Base-by-base conservation (phyloP, 768 basidiomycete genomes). In the Pulveroboletus frians region DNA sequence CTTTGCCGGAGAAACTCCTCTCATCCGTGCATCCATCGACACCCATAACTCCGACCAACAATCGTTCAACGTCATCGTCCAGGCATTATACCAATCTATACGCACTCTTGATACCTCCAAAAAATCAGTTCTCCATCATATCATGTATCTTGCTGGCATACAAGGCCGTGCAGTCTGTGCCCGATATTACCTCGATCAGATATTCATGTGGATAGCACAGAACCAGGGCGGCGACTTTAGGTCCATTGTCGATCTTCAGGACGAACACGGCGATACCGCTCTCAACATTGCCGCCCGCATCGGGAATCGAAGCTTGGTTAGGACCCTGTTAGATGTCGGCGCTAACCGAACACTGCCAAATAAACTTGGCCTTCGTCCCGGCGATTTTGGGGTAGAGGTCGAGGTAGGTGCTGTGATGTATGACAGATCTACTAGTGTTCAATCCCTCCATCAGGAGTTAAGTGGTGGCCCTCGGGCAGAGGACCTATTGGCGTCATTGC, bases 181-280 rank as follows among this genome's bases (percentile, higher is more conserved):
- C 9, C 76, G 89, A 43, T 92, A 94, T 69, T 98, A 98, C 65
- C 79, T 98, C 48, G 91, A 94, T 56, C 83, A 85, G 59, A 80
- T 97, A 45, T 83, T 98, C 58, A 76, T 84, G 53, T 92, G 84
- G 83, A 80, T 97, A 56, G 91, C 84, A 15, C 79, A 85, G 49
- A 73, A 84, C 51, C 81, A 92, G 57, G 78, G 76, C 8, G 87
- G 84, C 2, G 83, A 86, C 57, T 92, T 91, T 62, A 76, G 76
- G 58, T 83, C 80, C 5, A 69, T 97, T 43, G 84, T 98, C 10
- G 92, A 98, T 66, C 71, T 95, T 36, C 90, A 92, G 68, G 96
- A 99, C 62, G 83, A 89, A 56, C 86, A 97, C 64, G 96, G 95
- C 0, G 96, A 99, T 63, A 97, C 95, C 0, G 92, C 92, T 7